These are phyloP conservation scores for Acacia confusa DNA, from an alignment of 306 rosid genomes.

Conservation along the genomic window DNA sequence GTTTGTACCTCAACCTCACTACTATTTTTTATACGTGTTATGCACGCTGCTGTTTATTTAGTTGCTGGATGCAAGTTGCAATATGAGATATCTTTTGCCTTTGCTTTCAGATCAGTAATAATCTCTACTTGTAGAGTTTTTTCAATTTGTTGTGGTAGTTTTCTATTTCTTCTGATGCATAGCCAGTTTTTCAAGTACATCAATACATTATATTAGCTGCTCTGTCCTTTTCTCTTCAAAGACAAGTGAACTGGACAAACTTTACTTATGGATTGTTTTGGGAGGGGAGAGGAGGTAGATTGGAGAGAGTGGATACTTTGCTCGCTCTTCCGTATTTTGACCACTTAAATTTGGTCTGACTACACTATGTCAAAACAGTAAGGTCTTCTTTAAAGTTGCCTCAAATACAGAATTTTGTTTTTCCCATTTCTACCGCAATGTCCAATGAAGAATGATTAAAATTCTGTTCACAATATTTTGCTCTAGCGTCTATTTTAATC, in stretches of 20 bases:
- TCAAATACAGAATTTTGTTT: neutral
- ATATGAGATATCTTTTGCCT: constrained; percentile 4
- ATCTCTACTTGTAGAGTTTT: constrained; percentile 18
- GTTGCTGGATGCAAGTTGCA: constrained; percentile 15
- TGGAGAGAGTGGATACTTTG: neutral
- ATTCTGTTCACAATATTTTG: constrained; percentile 2
- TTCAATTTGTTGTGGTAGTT: neutral
- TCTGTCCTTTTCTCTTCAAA: neutral
- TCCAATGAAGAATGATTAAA: constrained; percentile 3
- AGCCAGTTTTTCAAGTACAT: neutral
- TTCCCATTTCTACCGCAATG: constrained; percentile 6
- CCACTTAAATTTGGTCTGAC: neutral
- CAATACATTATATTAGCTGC: neutral
- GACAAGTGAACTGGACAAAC: neutral
- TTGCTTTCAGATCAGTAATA: constrained; percentile 6
- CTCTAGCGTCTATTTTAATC: constrained; percentile 21
- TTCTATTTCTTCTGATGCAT: neutral
- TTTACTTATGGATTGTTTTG: neutral
- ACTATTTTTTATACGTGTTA: neutral
- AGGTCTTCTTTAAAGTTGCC: neutral
- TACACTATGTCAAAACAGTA: neutral
- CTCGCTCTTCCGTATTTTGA: neutral
- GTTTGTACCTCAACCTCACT: constrained; percentile 37
- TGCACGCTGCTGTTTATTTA: constrained; percentile 21
- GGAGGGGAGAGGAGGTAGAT: neutral